phyloP scores from a whole-genome alignment of 139 green algal species.

The Micromonas commoda region DNA sequence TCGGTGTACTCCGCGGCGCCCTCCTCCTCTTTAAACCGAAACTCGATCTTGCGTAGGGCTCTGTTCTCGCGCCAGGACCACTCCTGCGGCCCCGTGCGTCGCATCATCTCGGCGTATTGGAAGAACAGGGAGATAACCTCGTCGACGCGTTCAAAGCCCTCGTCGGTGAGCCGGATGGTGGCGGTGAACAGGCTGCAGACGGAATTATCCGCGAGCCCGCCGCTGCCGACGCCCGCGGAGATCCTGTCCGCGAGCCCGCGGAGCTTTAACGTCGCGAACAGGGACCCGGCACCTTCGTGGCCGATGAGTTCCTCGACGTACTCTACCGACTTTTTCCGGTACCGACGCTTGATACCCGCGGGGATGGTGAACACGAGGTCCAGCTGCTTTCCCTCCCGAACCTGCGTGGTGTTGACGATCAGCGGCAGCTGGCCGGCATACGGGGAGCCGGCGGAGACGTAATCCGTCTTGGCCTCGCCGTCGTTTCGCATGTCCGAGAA shows the following conservation, averaged over 20 bases:
- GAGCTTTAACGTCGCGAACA: conserved; percentile 9
- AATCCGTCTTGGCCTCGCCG: neutral
- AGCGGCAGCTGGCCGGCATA: conserved; percentile 41
- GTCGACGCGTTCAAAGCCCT: conserved; percentile 55
- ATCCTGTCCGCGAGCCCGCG: conserved; percentile 66
- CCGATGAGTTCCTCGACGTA: conserved; percentile 90
- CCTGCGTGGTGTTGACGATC: conserved; percentile 64
- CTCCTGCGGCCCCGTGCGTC: conserved; percentile 47
- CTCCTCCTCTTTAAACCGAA: conserved; percentile 70
- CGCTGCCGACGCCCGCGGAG: conserved; percentile 73
- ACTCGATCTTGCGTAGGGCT: conserved; percentile 57
- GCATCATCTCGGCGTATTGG: conserved; percentile 68
- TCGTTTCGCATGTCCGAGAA: neutral
- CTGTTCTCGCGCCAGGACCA: conserved; percentile 86
- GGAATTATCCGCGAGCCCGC: conserved; percentile 40
- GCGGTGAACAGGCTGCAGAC: conserved; percentile 64
- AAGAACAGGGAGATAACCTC: conserved; percentile 61
- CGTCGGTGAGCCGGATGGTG: conserved; percentile 57
- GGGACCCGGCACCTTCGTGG: conserved; percentile 51
- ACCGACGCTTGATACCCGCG: conserved; percentile 31
- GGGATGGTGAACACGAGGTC: neutral
- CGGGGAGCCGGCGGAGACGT: neutral
- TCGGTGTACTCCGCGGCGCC: conserved; percentile 64
- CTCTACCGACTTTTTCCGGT: conserved; percentile 76
- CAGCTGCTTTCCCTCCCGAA: conserved; percentile 38